phyloP scores from a whole-genome alignment of 306 rosid genomes.

The Purshia tridentata region DNA sequence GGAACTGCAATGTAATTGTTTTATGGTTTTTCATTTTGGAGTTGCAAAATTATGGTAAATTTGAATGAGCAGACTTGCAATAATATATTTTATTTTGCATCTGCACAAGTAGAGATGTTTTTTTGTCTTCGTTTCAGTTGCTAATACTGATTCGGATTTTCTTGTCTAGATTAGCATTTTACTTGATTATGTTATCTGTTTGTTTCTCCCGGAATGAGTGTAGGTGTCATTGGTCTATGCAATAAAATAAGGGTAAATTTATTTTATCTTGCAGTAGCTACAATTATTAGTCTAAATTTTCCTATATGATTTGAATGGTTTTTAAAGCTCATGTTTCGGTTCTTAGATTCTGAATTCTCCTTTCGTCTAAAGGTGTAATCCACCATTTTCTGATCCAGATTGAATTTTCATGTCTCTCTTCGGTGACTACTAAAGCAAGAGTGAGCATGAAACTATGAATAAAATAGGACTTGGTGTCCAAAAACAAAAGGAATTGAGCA shows the following conservation, averaged over 20 bases:
- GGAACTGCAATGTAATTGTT: too few relatives aligned
- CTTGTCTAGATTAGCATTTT: slow-evolving; percentile 21
- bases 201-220: slow-evolving; percentile 26
- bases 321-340: not conserved
- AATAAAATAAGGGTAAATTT: slow-evolving; percentile 42
- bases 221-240: slow-evolving; percentile 40
- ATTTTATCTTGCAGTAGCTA: slow-evolving; percentile 12
- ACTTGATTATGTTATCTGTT: slow-evolving; percentile 40
- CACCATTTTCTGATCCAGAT: not conserved
- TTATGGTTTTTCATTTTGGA: too few relatives aligned
- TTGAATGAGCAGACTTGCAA: too few relatives aligned
- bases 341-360: not conserved
- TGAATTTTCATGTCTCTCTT: too few relatives aligned
- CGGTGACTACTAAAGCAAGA: too few relatives aligned
- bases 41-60: too few relatives aligned
- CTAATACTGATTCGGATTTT: slow-evolving; percentile 24
- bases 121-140: not conserved
- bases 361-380: not conserved
- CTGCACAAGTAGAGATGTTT: not conserved
- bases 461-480: not conserved
- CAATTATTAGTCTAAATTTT: slow-evolving; percentile 1
- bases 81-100: not conserved
- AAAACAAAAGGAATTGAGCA: not conserved
- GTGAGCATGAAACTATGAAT: too few relatives aligned
- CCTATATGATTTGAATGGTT: not conserved